Evolutionary conservation across 306 rosid species (phyloP), one percentile per base, ranked within the genome.

Genomic region (Vigna trinervia): DNA sequence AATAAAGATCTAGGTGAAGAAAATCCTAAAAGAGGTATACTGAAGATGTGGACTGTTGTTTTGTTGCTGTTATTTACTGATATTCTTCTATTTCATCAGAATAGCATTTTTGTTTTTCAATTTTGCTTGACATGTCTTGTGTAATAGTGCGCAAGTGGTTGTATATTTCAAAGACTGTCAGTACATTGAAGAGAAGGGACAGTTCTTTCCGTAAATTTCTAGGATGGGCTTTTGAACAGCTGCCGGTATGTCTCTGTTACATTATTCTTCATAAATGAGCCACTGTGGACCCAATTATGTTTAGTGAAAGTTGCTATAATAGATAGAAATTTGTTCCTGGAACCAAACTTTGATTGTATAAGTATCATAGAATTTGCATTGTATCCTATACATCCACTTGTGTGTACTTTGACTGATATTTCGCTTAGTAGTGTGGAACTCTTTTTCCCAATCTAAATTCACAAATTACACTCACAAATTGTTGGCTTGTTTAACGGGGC

Each of bases 131-230:
- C 52, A 61, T 80, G 83, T 75, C 57, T 26, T 85, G 57, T 73
- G 73, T 67, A 28, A 71, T 78, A 94, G 96, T 69, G 76, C 84
- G 68, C 81, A 90, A 75, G 78, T 73, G 75, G 87, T 66, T 87
- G 78, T 38, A 48, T 69, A 69, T 80, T 65, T 77, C 90, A 78
- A 89, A 81, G 82, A 74, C 81, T 83, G 81, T 87, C 66, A 77
- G 74, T 78, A 78, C 76, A 73, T 62, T 87, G 86, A 89, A 86
- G 90, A 87, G 86, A 80, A 84, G 96, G 77, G 98, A 94, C 70
- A 75, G 83, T 68, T 85, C 87, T 48, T 94, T 91, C 73, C 85
- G 82, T 75, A 74, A 80, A 74, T 60, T 9, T 73, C 79, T 94
- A 63, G 88, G 85, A 85, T 69, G 82, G 83, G 89, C 91, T 81